phyloP scores from a whole-genome alignment of 768 basidiomycete genomes.

The Serendipita sp. region DNA sequence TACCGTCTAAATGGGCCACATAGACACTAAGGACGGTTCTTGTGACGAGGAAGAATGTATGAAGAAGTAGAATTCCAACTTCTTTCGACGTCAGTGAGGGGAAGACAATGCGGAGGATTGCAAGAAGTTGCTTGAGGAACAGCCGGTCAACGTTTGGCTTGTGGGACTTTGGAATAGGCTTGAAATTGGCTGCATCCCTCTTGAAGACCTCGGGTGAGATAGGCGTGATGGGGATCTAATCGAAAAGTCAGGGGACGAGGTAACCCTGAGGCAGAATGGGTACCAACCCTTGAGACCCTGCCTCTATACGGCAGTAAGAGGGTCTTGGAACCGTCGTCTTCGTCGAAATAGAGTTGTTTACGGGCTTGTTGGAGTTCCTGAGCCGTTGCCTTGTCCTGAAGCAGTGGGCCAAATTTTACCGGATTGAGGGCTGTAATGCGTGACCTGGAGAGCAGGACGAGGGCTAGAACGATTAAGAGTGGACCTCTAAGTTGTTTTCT shows the following conservation, averaged over 20 bases:
- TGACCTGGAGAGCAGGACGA: not conserved
- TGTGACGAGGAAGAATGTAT: slow-evolving; percentile 73
- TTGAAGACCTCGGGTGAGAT: slow-evolving; percentile 35
- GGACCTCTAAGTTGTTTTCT: not conserved
- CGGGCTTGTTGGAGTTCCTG: slow-evolving; percentile 24
- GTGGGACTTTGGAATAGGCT: slow-evolving; percentile 24
- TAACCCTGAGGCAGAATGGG: not conserved
- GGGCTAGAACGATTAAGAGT: not conserved
- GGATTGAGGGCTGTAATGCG: not conserved
- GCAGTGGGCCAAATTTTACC: not conserved
- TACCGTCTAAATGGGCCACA: slow-evolving; percentile 78
- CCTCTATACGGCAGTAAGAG: slow-evolving; percentile 55
- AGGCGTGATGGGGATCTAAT: slow-evolving; percentile 31
- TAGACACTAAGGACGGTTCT: slow-evolving; percentile 77
- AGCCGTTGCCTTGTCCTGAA: not conserved
- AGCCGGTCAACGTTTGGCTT: slow-evolving; percentile 55
- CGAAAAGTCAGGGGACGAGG: not conserved
- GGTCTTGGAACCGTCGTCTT: slow-evolving; percentile 41
- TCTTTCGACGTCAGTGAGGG: slow-evolving; percentile 54
- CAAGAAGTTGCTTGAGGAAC: slow-evolving; percentile 57
- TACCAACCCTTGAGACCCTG: slow-evolving; percentile 42
- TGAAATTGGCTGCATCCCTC: slow-evolving; percentile 44
- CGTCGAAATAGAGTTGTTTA: slow-evolving; percentile 47
- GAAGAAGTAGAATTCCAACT: slow-evolving; percentile 51
- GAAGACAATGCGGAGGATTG: slow-evolving; percentile 60